Percentiles rank a stretch among this genome's conserved stretches.
phyloP scores from a whole-genome alignment of 768 basidiomycete species.

The Suillus discolor region DNA sequence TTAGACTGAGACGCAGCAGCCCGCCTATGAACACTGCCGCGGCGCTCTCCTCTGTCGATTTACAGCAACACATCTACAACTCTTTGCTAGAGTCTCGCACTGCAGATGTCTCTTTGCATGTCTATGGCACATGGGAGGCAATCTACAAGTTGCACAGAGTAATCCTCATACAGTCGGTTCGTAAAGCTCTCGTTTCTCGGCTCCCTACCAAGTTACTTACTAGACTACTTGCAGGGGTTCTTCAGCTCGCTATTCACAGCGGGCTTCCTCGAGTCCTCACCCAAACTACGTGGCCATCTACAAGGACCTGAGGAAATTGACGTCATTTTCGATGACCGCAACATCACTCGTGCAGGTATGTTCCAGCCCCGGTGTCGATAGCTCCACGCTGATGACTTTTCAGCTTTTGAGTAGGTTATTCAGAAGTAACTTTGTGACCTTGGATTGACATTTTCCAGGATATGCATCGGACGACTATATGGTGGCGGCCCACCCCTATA shows the following conservation, averaged over 20 bases:
- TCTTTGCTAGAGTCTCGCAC: conserved; percentile 73
- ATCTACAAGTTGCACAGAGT: conserved; percentile 82
- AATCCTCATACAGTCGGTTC: conserved; percentile 84
- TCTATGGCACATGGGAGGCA: conserved; percentile 69
- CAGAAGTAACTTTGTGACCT: background rate
- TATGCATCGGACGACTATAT: conserved; percentile 86
- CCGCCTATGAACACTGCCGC: conserved; percentile 39
- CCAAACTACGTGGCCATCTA: conserved; percentile 21
- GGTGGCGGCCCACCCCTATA: conserved; percentile 80
- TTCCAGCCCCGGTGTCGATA: conserved; percentile 13
- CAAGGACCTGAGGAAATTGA: conserved; percentile 58
- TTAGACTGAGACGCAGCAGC: conserved; percentile 3
- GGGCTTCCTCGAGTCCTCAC: conserved; percentile 67
- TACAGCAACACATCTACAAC: conserved; percentile 77
- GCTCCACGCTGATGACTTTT: conserved; percentile 17
- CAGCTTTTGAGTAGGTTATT: conserved; percentile 84
- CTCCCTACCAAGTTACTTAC: background rate
- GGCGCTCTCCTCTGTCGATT: conserved; percentile 49
- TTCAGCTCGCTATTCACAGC: conserved; percentile 86
- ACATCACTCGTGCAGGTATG: conserved; percentile 86
- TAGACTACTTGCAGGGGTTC: conserved; percentile 60
- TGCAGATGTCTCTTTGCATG: conserved; percentile 75
- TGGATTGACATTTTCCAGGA: conserved; percentile 42
- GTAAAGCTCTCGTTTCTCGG: no score
- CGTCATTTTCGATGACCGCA: conserved; percentile 78